A percentile compares a stretch with the other conserved stretches of the same genome.
These are phyloP conservation scores for Scytalidium lignicola DNA, from an alignment of 2,329 filamentous ascomycete species.

Conservation along the genomic window DNA sequence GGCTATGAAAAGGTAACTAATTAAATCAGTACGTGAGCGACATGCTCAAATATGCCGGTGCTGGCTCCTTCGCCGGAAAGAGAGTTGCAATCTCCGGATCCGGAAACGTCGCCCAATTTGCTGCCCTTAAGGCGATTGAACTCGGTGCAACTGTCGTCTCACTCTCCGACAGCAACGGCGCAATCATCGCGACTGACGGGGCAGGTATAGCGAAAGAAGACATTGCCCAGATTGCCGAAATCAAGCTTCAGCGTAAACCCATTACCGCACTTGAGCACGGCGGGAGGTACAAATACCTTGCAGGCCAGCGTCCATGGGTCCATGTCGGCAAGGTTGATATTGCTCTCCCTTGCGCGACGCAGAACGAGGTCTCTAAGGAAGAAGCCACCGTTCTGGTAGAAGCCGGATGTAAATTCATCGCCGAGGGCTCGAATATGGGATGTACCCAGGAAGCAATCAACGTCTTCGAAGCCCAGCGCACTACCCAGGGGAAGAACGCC, in stretches of 20 bases:
- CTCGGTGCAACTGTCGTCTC: slow-evolving; percentile 90
- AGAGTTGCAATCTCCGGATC: slow-evolving; percentile 93
- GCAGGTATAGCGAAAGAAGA: slow-evolving; percentile 73
- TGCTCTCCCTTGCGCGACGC: slow-evolving; percentile 86
- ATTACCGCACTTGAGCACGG: slow-evolving; percentile 65
- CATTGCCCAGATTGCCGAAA: slow-evolving; percentile 69
- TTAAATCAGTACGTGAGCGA: slow-evolving; percentile 69
- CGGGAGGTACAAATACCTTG: slow-evolving; percentile 77
- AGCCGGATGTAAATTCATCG: slow-evolving; percentile 76
- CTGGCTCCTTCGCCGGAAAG: slow-evolving; percentile 84
- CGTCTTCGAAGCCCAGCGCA: slow-evolving; percentile 76
- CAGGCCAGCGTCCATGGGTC: slow-evolving; percentile 83
- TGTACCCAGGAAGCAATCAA: slow-evolving; percentile 95
- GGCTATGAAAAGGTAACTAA: neutral
- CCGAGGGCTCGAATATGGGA: slow-evolving; percentile 98
- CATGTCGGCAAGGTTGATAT: slow-evolving; percentile 81
- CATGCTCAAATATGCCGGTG: slow-evolving; percentile 90
- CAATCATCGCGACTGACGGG: slow-evolving; percentile 68
- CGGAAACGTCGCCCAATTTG: slow-evolving; percentile 97
- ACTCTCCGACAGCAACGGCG: slow-evolving; percentile 86
- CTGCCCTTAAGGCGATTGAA: slow-evolving; percentile 92
- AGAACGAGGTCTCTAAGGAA: slow-evolving; percentile 93
- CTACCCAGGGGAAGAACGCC: slow-evolving; percentile 59
- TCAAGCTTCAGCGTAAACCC: slow-evolving; percentile 84
- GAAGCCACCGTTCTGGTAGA: slow-evolving; percentile 80